phyloP scores from a whole-genome alignment of 2,329 filamentous ascomycete species.

The Lasiodiplodia theobromae region DNA sequence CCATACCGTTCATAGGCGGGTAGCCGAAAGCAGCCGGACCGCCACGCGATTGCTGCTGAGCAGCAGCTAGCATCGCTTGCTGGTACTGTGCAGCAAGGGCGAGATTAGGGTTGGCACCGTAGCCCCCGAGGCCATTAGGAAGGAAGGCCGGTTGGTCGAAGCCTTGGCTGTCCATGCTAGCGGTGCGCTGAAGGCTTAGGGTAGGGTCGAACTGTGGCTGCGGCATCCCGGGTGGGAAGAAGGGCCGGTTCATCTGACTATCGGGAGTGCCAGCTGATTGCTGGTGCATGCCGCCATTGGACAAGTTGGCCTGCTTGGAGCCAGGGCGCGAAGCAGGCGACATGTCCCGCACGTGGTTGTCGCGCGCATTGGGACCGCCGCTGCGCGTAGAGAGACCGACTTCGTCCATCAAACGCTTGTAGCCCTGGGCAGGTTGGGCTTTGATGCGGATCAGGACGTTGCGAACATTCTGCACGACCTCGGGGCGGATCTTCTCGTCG shows the following conservation, averaged over 20 bases:
- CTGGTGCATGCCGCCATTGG: slow-evolving; percentile 32
- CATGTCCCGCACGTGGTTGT: slow-evolving; percentile 40
- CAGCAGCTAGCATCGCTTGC: slow-evolving; percentile 59
- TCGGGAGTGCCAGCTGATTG: slow-evolving; percentile 31
- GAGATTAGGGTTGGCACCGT: slow-evolving; percentile 40
- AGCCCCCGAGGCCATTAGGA: slow-evolving; percentile 44
- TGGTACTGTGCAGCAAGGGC: slow-evolving; percentile 58
- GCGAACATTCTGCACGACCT: slow-evolving; percentile 92
- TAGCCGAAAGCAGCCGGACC: slow-evolving; percentile 26
- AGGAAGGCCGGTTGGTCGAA: slow-evolving; percentile 52
- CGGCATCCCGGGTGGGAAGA: slow-evolving; percentile 45
- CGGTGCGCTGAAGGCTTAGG: slow-evolving; percentile 53
- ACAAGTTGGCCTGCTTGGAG: slow-evolving; percentile 41
- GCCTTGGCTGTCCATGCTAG: slow-evolving; percentile 58
- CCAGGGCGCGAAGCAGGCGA: slow-evolving; percentile 45
- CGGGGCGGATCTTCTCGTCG: slow-evolving; percentile 84
- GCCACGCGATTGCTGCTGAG: slow-evolving; percentile 20
- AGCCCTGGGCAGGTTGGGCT: slow-evolving; percentile 91
- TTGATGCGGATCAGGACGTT: slow-evolving; percentile 88
- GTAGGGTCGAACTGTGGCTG: slow-evolving; percentile 47
- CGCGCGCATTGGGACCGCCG: slow-evolving; percentile 44
- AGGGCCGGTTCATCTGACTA: slow-evolving; percentile 39
- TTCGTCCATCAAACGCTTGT: slow-evolving; percentile 98
- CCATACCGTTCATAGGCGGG: slow-evolving; percentile 27
- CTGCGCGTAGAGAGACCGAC: slow-evolving; percentile 78